Evolutionary conservation across 805 yeast species (phyloP), one percentile per base, ranked within the genome.

Genomic region (Spathaspora sp.): DNA sequence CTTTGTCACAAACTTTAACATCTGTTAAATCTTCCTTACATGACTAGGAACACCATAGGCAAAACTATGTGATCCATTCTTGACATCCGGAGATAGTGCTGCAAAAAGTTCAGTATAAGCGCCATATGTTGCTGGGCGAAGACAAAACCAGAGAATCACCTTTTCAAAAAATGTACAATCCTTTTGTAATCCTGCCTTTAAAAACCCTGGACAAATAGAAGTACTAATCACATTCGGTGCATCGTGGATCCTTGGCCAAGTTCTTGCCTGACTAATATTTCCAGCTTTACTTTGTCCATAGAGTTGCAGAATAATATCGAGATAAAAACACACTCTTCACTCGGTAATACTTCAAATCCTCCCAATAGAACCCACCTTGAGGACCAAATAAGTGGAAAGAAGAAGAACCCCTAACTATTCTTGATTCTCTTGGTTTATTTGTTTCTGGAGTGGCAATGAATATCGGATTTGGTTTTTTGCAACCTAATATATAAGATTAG

Each of bases 341-440:
- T 45, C 55, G 57, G 42, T 60, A 62, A 53, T 54, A 53, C 45
- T 61, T 60, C 39, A 70, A 60, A 50, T 70, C 72, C 46, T 65
- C 68, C 53, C 67, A 63, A 43, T 70, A 56, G 18, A 76, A 65
- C 9, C 75, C 76, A 28, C 57, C 56, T 28, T 63, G 65, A 17
- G 67, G 67, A 8, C 67, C 57, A 17, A 55, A 32, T 23, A 54
- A 47, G 39, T 70, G 77, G 0, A 68, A 75, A 31, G 67, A 46
- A 0, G 82, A 78, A 1, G 79, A 57, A 1, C 77, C 66, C 75
- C 80, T 78, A 7, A 79, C 69, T 29, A 79, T 65, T 48, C 83
- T 65, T 8, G 47, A 44, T 28, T 43, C 35, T 1, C 55, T 52
- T 3, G 43, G 47, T 20, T 44, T 38, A 26, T 49, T 52, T 1